These are phyloP conservation scores for Wickerhamiella kurtzmanii DNA, from an alignment of 805 yeast species.

Conservation along the genomic window DNA sequence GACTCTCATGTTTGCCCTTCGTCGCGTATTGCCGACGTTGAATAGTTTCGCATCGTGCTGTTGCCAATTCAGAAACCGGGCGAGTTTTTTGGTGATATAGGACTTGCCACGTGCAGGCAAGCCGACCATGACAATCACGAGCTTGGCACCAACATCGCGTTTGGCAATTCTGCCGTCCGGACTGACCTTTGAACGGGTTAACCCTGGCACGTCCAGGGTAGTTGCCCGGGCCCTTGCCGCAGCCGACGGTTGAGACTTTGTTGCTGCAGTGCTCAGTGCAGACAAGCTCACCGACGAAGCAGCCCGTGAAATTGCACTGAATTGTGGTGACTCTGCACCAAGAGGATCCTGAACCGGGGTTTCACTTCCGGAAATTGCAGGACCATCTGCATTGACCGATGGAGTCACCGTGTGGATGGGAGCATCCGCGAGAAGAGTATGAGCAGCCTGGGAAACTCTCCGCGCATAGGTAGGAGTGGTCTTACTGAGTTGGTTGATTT, in stretches of 20 bases:
- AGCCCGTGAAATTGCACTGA: slow-evolving; percentile 1
- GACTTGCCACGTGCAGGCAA: slow-evolving; percentile 90
- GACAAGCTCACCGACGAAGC: slow-evolving; percentile 2
- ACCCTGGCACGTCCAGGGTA: slow-evolving; percentile 84
- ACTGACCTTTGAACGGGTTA: slow-evolving; percentile 63
- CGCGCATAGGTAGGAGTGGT: slow-evolving; percentile 8
- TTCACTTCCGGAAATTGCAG: neutral
- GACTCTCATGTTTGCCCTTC: slow-evolving; percentile 46
- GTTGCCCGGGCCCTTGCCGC: slow-evolving; percentile 40
- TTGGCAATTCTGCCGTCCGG: slow-evolving; percentile 43
- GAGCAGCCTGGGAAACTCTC: slow-evolving; percentile 3
- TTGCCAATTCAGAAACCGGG: slow-evolving; percentile 84
- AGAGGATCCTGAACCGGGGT: neutral
- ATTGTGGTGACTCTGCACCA: slow-evolving; percentile 1
- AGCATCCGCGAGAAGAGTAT: slow-evolving; percentile 17
- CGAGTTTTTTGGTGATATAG: slow-evolving; percentile 79
- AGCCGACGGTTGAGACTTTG: slow-evolving; percentile 1
- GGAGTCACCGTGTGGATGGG: slow-evolving; percentile 13
- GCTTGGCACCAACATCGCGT: slow-evolving; percentile 62
- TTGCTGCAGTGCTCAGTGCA: neutral
- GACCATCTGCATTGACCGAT: neutral
- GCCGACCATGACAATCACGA: slow-evolving; percentile 95
- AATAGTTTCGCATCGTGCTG: slow-evolving; percentile 84
- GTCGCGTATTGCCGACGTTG: slow-evolving; percentile 89
- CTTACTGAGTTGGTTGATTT: slow-evolving; percentile 16